Evolutionary conservation across 2,329 filamentous ascomycete species (phyloP).

Genomic region (Nothomitra cinnamomea): DNA sequence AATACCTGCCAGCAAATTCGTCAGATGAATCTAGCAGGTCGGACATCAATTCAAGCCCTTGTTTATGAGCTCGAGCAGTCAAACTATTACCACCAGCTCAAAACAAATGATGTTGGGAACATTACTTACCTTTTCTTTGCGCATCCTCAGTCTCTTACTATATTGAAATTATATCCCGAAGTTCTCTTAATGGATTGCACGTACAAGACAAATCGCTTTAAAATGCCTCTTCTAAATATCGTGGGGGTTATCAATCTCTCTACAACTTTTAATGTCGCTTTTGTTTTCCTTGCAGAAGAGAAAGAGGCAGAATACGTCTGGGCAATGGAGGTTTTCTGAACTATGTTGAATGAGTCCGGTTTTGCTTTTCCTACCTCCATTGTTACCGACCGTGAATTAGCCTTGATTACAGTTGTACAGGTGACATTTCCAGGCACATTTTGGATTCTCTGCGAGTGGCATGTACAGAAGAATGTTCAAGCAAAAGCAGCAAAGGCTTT

Average conservation of each 20-base stretch:
- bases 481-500: neutral
- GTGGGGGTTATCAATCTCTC: neutral
- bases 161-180: neutral
- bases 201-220: neutral
- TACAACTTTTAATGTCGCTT: neutral
- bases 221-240: too few relatives aligned
- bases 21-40: too few relatives aligned
- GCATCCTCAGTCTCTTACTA: neutral
- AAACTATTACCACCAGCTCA: too few relatives aligned
- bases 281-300: neutral
- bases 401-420: neutral
- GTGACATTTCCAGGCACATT: neutral
- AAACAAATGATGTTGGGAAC: neutral
- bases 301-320: neutral
- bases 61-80: too few relatives aligned
- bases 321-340: neutral
- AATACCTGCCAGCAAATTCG: too few relatives aligned
- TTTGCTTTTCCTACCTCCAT: neutral
- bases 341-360: neutral
- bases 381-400: neutral
- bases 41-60: too few relatives aligned
- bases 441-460: neutral
- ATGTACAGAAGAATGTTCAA: neutral
- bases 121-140: neutral
- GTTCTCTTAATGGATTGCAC: neutral